These are phyloP conservation scores for Yamadazyma atmosphaerica DNA, from an alignment of 1,139 yeast genomes.

Conservation along the genomic window DNA sequence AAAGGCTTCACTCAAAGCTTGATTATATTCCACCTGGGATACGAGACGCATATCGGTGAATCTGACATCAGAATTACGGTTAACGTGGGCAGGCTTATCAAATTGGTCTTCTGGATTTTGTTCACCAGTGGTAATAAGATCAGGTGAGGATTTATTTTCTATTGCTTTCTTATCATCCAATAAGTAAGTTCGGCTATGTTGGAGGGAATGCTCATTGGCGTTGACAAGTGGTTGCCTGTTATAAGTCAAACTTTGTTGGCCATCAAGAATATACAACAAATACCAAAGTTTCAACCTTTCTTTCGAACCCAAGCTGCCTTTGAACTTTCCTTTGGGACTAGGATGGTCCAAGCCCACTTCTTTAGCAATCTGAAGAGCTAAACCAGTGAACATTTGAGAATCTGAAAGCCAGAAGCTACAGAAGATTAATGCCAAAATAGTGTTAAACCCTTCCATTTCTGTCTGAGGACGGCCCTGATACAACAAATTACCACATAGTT, in stretches of 20 bases:
- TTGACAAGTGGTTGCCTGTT: constrained; percentile 58
- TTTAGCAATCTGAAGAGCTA: constrained; percentile 65
- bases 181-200: constrained; percentile 38
- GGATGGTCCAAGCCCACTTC: constrained; percentile 52
- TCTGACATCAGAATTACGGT: no score
- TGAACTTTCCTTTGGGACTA: constrained; percentile 6
- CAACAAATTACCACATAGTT: constrained; percentile 47
- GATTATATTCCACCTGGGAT: constrained; percentile 72
- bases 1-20: constrained; percentile 61
- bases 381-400: constrained; percentile 64
- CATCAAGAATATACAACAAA: constrained; percentile 64
- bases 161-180: constrained; percentile 11
- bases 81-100: constrained; percentile 9
- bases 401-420: constrained; percentile 73
- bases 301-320: constrained; percentile 27
- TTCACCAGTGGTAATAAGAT: background rate
- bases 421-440: constrained; percentile 61
- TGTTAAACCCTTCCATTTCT: constrained; percentile 56
- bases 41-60: constrained; percentile 62
- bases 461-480: constrained; percentile 40
- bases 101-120: background rate
- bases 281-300: constrained; percentile 66
- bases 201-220: constrained; percentile 44
- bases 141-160: background rate
- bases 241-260: constrained; percentile 65